Evolutionary conservation across 2,329 filamentous ascomycete species (phyloP).

Genomic region (Scytalidium sp.): DNA sequence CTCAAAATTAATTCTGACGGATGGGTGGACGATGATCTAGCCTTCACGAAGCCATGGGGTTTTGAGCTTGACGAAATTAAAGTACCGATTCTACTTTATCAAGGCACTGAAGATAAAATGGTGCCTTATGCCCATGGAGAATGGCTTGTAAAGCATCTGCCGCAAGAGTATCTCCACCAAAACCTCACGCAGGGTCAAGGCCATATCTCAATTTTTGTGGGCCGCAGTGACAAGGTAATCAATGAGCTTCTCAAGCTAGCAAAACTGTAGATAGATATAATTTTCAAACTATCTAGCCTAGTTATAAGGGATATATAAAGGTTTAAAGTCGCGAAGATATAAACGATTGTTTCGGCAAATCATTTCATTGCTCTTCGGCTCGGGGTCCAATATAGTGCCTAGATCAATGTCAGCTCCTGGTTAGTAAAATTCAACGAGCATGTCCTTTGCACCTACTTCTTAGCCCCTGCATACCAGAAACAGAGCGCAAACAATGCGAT

Average conservation of each 20-base stretch:
- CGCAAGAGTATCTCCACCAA: constrained; percentile 11
- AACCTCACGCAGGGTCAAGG: constrained; percentile 19
- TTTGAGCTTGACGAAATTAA: constrained; percentile 21
- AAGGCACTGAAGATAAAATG: constrained; percentile 22
- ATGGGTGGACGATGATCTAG: constrained; percentile 24
- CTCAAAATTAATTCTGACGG: constrained; percentile 17
- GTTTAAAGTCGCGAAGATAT: too few relatives aligned
- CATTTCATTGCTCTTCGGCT: too few relatives aligned
- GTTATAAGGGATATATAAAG: too few relatives aligned
- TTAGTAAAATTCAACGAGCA: too few relatives aligned
- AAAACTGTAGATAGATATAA: neutral
- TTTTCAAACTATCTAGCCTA: too few relatives aligned
- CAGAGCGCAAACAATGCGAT: constrained; percentile 46
- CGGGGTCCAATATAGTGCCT: too few relatives aligned
- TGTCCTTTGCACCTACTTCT: too few relatives aligned
- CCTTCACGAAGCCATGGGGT: constrained; percentile 19
- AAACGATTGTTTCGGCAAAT: too few relatives aligned
- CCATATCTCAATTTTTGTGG: constrained; percentile 9
- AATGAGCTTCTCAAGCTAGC: neutral
- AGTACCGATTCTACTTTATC: constrained; percentile 19
- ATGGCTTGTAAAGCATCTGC: constrained; percentile 20
- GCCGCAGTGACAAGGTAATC: neutral
- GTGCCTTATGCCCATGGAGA: constrained; percentile 20
- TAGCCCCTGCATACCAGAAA: constrained; percentile 39
- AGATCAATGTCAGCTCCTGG: too few relatives aligned